These are phyloP conservation scores for Fusarium sp. DNA, from an alignment of 2,329 filamentous ascomycete species.

Conservation along the genomic window DNA sequence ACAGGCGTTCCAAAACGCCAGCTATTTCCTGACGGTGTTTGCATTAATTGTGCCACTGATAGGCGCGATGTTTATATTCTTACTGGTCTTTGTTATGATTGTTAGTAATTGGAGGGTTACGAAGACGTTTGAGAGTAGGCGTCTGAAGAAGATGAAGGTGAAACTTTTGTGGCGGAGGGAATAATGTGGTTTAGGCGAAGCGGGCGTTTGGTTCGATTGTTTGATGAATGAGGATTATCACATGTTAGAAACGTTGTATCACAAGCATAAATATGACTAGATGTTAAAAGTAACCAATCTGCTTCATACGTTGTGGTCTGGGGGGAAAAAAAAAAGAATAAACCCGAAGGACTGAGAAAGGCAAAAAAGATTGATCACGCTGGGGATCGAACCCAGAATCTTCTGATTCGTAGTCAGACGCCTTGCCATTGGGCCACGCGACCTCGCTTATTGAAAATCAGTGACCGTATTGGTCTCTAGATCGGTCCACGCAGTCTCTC, in stretches of 20 bases:
- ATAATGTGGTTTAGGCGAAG: not conserved
- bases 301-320: no score
- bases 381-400: constrained; percentile 39
- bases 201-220: no score
- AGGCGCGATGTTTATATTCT: constrained; percentile 21
- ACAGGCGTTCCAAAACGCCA: constrained; percentile 18
- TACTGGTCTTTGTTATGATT: constrained; percentile 32
- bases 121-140: constrained; percentile 24
- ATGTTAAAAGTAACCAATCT: no score
- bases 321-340: no score
- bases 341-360: not conserved
- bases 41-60: constrained; percentile 32
- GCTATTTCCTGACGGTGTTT: constrained; percentile 32
- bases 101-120: constrained; percentile 32
- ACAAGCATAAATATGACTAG: no score
- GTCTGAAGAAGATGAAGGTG: constrained; percentile 27
- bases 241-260: no score
- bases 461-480: fast-evolving
- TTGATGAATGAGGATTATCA: not conserved
- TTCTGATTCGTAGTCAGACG: constrained; percentile 40
- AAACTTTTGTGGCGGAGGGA: not conserved
- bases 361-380: constrained; percentile 21
- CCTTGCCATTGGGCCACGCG: constrained; percentile 37
- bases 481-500: not conserved
- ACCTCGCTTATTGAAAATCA: not conserved